phyloP scores from a whole-genome alignment of 768 basidiomycete genomes.

The Kwoniella botswanensis region DNA sequence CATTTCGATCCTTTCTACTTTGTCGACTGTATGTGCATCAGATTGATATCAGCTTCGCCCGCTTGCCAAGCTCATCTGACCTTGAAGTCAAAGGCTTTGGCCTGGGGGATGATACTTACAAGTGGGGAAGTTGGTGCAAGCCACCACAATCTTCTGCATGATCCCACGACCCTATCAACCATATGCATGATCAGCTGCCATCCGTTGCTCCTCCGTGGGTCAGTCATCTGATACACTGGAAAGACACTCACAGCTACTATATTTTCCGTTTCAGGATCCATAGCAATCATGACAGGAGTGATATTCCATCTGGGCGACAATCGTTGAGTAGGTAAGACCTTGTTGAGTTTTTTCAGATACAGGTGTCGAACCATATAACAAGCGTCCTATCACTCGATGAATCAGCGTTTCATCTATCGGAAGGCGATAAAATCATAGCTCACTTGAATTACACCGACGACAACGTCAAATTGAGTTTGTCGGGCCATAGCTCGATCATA shows the following conservation, averaged over 20 bases:
- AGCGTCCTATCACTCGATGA: conserved; percentile 65
- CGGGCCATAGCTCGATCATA: conserved; percentile 66
- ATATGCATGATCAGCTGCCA: not conserved
- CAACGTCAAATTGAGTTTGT: conserved; percentile 66
- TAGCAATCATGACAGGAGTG: conserved; percentile 83
- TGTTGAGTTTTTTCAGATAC: conserved; percentile 76
- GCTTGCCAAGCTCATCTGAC: not conserved
- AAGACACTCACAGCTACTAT: conserved; percentile 65
- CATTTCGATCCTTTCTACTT: conserved; percentile 74
- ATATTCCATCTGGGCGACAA: conserved; percentile 76
- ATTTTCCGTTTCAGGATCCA: conserved; percentile 87
- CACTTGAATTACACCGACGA: conserved; percentile 81
- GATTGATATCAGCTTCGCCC: not conserved
- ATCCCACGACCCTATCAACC: conserved; percentile 29
- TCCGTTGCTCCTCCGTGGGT: not conserved
- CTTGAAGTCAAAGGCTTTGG: not conserved
- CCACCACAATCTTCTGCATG: conserved; percentile 19
- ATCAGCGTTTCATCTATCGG: not conserved
- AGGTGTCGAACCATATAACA: conserved; percentile 81
- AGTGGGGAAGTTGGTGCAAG: conserved; percentile 12
- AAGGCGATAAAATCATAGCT: conserved; percentile 22
- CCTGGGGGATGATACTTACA: conserved; percentile 24
- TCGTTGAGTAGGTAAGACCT: conserved; percentile 69
- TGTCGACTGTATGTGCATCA: conserved; percentile 60
- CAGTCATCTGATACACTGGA: not conserved